phyloP scores from a whole-genome alignment of 352 stramenopile species.

The Pythium oligandrum region DNA sequence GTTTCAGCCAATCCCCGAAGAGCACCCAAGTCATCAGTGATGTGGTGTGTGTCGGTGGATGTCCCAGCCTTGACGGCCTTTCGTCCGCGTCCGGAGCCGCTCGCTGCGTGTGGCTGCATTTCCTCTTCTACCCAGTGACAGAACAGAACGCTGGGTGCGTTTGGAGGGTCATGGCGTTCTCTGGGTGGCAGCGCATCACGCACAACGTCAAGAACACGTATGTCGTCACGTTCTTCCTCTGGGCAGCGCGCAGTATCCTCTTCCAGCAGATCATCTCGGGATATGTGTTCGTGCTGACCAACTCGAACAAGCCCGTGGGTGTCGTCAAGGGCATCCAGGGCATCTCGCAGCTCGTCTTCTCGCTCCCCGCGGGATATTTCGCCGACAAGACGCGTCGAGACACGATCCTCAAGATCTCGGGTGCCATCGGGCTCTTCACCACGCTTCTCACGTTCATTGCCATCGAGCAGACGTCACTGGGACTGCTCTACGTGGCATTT shows the following conservation, averaged over 20 bases:
- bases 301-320: constrained; percentile 71
- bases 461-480: constrained; percentile 37
- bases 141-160: too few species aligned
- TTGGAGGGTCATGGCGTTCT: too few species aligned
- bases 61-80: too few species aligned
- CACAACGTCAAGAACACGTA: constrained; percentile 72
- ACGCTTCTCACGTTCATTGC: constrained; percentile 57
- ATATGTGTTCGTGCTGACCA: constrained; percentile 72
- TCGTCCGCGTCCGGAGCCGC: too few species aligned
- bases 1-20: too few species aligned
- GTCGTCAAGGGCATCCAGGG: constrained; percentile 81
- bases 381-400: constrained; percentile 66
- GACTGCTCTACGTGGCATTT: constrained; percentile 55
- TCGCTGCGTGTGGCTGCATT: too few species aligned
- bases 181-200: constrained; percentile 7
- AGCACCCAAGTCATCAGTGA: too few species aligned
- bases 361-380: constrained; percentile 63
- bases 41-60: too few species aligned
- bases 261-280: constrained; percentile 76
- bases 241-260: constrained; percentile 65
- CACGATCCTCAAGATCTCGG: constrained; percentile 59
- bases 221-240: constrained; percentile 73
- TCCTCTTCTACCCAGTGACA: too few species aligned
- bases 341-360: constrained; percentile 73
- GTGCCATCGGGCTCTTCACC: constrained; percentile 38